Evolutionary conservation across 2,329 filamentous ascomycete genomes (phyloP), one percentile per base, ranked within the genome.

Genomic region (Penicillium sp.): DNA sequence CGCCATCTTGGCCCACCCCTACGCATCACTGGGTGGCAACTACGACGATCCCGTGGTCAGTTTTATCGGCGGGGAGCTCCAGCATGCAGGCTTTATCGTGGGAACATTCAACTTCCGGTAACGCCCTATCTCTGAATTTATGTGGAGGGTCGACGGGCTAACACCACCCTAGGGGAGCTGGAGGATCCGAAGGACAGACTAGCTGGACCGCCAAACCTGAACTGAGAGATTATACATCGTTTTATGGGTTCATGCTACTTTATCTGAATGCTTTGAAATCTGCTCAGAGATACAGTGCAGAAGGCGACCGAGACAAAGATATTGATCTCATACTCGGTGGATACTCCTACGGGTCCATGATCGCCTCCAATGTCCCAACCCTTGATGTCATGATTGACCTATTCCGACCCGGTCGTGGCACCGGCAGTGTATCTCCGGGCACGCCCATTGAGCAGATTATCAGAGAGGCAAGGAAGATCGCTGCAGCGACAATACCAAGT

Each of bases 21-120:
- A 97, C 69, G 91, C 90, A 31, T 87, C 90, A 0, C 78, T 97
- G 49, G 94, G 94, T 4, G 94, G 93, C 5, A 86, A 80, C 71
- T 94, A 86, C 69, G 90, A 97, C 69, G 92, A 97, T 69, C 82
- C 84, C 0, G 81, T 96, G 0, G 88, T 97, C 1, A 80, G 84
- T n/a, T 78, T 85, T 8, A 75, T 89, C 2, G 85, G 83, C 0
- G 77, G 78, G 2, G 82, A 87, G 55, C 78, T 96, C 44, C 72
- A 96, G n/a, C 77, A 81, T 4, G 75, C 80, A 50, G 90, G 89
- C 1, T 95, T 85, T 66, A 71, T 96, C 1, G 88, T 97, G 2
- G 87, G 83, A 7, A 96, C 91, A 0, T 97, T 97, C 74, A 97
- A 97, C 69, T 97, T 97, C 71, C 84, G 92, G 89, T 62, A 58